Conservation (phyloP, 768 basidiomycete genomes). For the Mycena amicta region DNA sequence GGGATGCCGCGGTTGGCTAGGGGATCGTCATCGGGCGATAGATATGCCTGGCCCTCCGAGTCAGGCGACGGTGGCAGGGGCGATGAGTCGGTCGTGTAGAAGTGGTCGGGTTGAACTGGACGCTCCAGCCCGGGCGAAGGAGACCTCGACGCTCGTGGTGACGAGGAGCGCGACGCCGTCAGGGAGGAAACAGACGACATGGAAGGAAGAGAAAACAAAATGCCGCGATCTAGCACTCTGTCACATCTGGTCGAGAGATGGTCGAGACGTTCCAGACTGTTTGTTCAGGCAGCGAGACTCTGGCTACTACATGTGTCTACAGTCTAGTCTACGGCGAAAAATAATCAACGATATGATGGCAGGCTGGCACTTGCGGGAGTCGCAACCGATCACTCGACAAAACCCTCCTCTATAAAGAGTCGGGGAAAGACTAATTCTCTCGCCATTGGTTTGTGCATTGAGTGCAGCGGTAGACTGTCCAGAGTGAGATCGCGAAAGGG, state of each 20-base stretch:
- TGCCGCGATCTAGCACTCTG: not conserved
- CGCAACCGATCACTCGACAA: too few relatives aligned
- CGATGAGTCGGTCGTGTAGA: conserved; percentile 62
- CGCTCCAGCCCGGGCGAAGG: not conserved
- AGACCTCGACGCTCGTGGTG: conserved; percentile 41
- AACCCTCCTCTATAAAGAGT: too few relatives aligned
- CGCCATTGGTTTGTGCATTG: conserved; percentile 70
- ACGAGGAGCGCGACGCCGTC: conserved; percentile 55
- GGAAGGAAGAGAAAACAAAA: not conserved
- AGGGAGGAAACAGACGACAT: conserved; percentile 26
- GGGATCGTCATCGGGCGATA: conserved; percentile 81
- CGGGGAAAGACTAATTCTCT: conserved; percentile 65
- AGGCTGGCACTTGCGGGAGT: too few relatives aligned
- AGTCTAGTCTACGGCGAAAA: too few relatives aligned
- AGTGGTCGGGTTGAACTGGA: conserved; percentile 79
- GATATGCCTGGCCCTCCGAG: conserved; percentile 64
- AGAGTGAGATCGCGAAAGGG: not conserved
- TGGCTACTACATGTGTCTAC: too few relatives aligned
- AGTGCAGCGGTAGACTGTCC: conserved; percentile 66
- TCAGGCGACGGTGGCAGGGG: conserved; percentile 61
- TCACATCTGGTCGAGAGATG: not conserved
- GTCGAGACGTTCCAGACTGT: too few relatives aligned
- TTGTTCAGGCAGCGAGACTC: not conserved
- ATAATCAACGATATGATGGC: too few relatives aligned
- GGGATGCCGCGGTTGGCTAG: conserved; percentile 88